Evolutionary conservation across 371 early-diverging fungal species (phyloP).

Genomic region (Saksenaea vasiformis): DNA sequence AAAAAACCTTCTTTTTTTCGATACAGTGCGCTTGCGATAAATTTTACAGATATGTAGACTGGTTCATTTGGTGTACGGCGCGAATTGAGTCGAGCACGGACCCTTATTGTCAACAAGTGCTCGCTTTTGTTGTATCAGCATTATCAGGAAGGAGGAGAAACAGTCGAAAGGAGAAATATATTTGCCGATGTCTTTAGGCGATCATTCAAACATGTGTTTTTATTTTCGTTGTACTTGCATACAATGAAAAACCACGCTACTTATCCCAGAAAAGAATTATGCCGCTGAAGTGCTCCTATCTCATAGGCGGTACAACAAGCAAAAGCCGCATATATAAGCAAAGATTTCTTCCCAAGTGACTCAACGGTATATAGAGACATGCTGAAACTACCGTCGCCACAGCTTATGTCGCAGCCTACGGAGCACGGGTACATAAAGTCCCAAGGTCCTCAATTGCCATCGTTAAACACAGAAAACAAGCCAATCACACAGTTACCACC

Average conservation of each 20-base stretch:
- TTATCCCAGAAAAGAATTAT: neutral
- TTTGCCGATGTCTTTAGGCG: neutral
- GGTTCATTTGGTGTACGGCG: no score
- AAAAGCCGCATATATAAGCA: neutral
- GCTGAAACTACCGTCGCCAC: neutral
- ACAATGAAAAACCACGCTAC: slow-evolving; percentile 1
- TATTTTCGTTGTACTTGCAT: neutral
- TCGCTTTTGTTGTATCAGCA: no score
- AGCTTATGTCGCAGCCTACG: no score
- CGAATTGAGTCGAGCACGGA: no score
- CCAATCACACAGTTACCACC: neutral
- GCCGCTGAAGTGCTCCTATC: neutral
- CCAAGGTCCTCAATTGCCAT: neutral
- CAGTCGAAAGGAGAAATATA: no score
- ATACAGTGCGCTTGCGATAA: no score
- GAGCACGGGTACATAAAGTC: neutral
- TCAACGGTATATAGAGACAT: neutral
- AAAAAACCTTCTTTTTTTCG: no score
- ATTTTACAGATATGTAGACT: no score
- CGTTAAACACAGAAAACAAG: neutral
- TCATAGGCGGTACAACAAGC: neutral
- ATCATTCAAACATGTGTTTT: neutral
- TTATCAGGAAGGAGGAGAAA: no score
- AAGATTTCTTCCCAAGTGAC: neutral
- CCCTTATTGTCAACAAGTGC: no score